phyloP scores from a whole-genome alignment of 1,284 basidiomycete genomes.

The Apiotrichum porosum region DNA sequence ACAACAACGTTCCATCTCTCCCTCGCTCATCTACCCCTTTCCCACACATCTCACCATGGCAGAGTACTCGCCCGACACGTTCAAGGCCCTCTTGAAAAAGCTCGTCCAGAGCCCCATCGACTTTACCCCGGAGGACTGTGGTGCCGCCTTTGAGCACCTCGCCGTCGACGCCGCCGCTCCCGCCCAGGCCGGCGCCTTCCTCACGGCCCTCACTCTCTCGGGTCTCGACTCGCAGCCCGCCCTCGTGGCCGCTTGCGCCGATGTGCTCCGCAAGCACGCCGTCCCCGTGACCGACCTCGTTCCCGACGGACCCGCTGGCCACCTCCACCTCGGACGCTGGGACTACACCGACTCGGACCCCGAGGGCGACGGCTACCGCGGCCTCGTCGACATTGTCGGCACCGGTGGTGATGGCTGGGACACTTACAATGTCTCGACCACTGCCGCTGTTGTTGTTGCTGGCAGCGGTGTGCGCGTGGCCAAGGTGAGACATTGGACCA shows the following conservation, averaged over 20 bases:
- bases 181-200: slow-evolving; percentile 70
- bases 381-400: slow-evolving; percentile 58
- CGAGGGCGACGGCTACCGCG: slow-evolving; percentile 44
- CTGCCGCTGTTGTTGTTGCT: slow-evolving; percentile 88
- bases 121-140: slow-evolving; percentile 68
- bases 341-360: slow-evolving; percentile 45
- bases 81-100: slow-evolving; percentile 69
- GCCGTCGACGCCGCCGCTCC: slow-evolving; percentile 44
- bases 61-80: slow-evolving; percentile 55
- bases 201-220: slow-evolving; percentile 73
- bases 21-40: neutral
- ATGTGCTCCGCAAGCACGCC: slow-evolving; percentile 64
- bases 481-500: slow-evolving; percentile 63
- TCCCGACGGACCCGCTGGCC: slow-evolving; percentile 13
- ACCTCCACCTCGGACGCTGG: slow-evolving; percentile 33
- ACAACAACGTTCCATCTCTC: too few relatives aligned
- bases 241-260: slow-evolving; percentile 69
- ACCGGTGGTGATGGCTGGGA: slow-evolving; percentile 96
- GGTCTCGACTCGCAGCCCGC: slow-evolving; percentile 69
- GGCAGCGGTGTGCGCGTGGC: slow-evolving; percentile 89
- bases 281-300: slow-evolving; percentile 53
- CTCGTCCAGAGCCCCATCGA: slow-evolving; percentile 70
- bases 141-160: slow-evolving; percentile 65
- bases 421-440: slow-evolving; percentile 96
- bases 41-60: slow-evolving; percentile 2